These are phyloP conservation scores for Spathaspora sp. DNA, from an alignment of 1,139 yeast species.

Conservation along the genomic window DNA sequence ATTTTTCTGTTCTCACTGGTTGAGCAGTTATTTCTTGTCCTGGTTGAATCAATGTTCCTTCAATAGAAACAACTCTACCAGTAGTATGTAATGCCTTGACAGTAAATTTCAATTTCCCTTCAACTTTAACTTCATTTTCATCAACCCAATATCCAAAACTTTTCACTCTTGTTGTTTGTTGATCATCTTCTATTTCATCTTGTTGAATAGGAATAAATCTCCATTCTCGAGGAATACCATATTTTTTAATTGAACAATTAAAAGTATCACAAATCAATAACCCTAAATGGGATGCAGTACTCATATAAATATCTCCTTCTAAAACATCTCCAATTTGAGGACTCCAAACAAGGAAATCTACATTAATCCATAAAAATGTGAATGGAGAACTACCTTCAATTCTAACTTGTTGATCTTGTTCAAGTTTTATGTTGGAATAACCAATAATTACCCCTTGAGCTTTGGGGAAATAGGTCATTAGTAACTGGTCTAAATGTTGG, in stretches of 20 bases:
- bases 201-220: constrained; percentile 74
- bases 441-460: constrained; percentile 84
- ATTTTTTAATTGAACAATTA: constrained; percentile 88
- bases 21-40: constrained; percentile 58
- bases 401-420: constrained; percentile 53
- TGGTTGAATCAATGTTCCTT: constrained; percentile 73
- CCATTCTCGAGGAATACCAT: constrained; percentile 83
- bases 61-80: constrained; percentile 80
- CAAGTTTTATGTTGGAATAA: constrained; percentile 58
- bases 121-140: constrained; percentile 66
- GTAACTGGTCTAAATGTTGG: constrained; percentile 86
- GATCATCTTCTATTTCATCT: constrained; percentile 53
- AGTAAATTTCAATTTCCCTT: constrained; percentile 76
- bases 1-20: constrained; percentile 35
- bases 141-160: constrained; percentile 89
- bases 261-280: constrained; percentile 87
- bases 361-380: constrained; percentile 81
- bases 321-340: constrained; percentile 82
- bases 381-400: constrained; percentile 84
- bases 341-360: constrained; percentile 85
- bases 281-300: constrained; percentile 94
- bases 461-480: constrained; percentile 75
- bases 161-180: constrained; percentile 39
- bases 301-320: constrained; percentile 88
- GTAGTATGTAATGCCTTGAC: constrained; percentile 72